Conservation (phyloP, 495 filamentous ascomycete species). For the Penicillium goetzii region DNA sequence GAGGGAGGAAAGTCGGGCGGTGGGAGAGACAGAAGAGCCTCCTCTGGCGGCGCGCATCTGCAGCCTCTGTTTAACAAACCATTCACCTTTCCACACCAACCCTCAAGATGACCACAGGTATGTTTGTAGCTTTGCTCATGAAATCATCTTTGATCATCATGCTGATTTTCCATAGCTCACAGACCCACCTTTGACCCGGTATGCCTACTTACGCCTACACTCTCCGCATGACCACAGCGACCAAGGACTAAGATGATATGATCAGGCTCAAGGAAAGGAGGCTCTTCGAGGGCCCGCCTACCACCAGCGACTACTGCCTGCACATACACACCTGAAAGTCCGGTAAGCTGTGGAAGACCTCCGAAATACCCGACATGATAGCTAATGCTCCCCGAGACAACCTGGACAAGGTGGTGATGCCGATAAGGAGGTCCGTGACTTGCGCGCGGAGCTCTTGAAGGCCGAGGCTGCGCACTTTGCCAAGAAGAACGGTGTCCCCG, state of each 20-base stretch:
- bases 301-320: constrained; percentile 93
- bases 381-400: constrained; percentile 57
- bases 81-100: not conserved
- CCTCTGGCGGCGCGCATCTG: constrained; percentile 5
- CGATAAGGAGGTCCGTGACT: constrained; percentile 73
- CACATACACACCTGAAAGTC: constrained; percentile 87
- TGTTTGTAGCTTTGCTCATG: constrained; percentile 4
- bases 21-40: constrained; percentile 9
- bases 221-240: not conserved
- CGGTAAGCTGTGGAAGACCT: constrained; percentile 51
- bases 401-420: constrained; percentile 86
- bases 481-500: constrained; percentile 70
- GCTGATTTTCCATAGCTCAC: constrained; percentile 57
- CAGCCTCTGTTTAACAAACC: constrained; percentile 6
- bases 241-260: constrained; percentile 24
- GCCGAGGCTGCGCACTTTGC: constrained; percentile 88
- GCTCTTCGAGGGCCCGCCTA: constrained; percentile 92
- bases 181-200: constrained; percentile 94
- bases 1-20: constrained; percentile 1
- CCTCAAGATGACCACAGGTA: constrained; percentile 69
- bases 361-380: not conserved
- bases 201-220: constrained; percentile 39
- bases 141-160: not conserved
- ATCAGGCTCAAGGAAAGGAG: constrained; percentile 89
- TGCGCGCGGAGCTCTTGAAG: constrained; percentile 85